phyloP scores from a whole-genome alignment of 129 eudicot genomes.

The Pittosporum tobira region DNA sequence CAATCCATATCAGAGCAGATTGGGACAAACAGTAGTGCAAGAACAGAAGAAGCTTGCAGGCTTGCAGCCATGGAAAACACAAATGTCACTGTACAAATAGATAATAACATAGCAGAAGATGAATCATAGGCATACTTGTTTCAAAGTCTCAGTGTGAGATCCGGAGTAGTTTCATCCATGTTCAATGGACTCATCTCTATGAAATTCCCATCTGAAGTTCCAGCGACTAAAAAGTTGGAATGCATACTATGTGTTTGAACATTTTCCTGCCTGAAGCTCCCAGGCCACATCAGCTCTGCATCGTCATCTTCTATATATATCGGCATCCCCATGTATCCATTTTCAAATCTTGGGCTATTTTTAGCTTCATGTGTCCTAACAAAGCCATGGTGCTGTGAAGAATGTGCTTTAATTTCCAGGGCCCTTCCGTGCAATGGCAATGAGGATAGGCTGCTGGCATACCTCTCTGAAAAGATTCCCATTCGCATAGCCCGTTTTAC shows the following conservation, averaged over 20 bases:
- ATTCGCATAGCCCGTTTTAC: conserved; percentile 27
- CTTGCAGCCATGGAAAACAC: background rate
- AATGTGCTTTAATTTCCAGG: conserved; percentile 28
- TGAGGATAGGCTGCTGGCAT: conserved; percentile 21
- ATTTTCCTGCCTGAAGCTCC: conserved; percentile 18
- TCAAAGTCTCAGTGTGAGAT: conserved; percentile 30
- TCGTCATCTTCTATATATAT: conserved; percentile 21
- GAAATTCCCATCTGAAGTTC: conserved; percentile 6
- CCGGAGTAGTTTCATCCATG: conserved; percentile 11
- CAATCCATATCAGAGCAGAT: conserved; percentile 1
- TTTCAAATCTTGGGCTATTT: background rate
- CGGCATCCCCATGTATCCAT: conserved; percentile 11
- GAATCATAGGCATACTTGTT: background rate
- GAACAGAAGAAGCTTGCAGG: background rate
- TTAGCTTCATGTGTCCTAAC: conserved; percentile 7
- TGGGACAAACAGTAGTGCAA: background rate
- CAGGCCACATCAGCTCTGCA: conserved; percentile 25
- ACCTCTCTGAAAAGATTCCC: conserved; percentile 22
- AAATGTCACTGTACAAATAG: conserved; percentile 1
- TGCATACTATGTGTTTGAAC: background rate
- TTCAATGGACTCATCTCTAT: background rate
- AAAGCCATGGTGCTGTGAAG: conserved; percentile 20
- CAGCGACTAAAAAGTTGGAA: background rate
- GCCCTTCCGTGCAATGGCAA: conserved; percentile 31
- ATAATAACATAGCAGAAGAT: background rate